Evolutionary conservation across 1,284 basidiomycete genomes (phyloP), one percentile per base, ranked within the genome.

Genomic region (Tilletia caries): DNA sequence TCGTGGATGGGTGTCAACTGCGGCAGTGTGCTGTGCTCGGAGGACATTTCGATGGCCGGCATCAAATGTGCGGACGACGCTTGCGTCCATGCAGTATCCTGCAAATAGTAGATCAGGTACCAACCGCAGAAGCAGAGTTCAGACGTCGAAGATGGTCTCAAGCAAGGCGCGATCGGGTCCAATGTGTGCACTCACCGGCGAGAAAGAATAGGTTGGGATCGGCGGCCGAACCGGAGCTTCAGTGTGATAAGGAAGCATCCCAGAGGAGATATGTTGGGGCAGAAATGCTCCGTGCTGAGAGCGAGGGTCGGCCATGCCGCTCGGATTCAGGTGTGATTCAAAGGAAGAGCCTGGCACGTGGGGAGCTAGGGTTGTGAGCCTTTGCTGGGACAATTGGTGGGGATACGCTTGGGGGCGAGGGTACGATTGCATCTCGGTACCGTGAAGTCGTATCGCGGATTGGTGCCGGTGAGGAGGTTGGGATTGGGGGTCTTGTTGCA

Each of bases 41-140:
- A 18, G 10, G 58, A 29, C 58, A 62, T 23, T 33, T 29, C 27
- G 58, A 62, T 62, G 58, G 58, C 58, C 58, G 58, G 58, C 58
- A 62, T 62, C 58, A 37, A 15, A 33, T 62, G 58, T 18, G 58
- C 13, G 32, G 29, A 13, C 29, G 58, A 62, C 6, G 20, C 29
- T 62, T 34, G 29, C 27, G 58, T 34, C 58, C 58, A 62, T 12
- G 34, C 58, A 20, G 58, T 29, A 62, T 62, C 32, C 58, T 62
- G n/a, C 18, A 13, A 29, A 23, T n/a, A 8, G 20, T 12, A 50
- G 20, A 50, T 50, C n/a, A 27, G 20, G 25, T 5, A 60, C 3
- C 23, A 29, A 25, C 10, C 29, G 25, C 5, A 58, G 52, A 18
- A 23, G 52, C 52, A 23, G 15, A 25, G 29, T 58, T 29, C 27